Evolutionary conservation across 2,329 filamentous ascomycete genomes (phyloP), one percentile per base, ranked within the genome.

Genomic region (Fonsecaea monophora): DNA sequence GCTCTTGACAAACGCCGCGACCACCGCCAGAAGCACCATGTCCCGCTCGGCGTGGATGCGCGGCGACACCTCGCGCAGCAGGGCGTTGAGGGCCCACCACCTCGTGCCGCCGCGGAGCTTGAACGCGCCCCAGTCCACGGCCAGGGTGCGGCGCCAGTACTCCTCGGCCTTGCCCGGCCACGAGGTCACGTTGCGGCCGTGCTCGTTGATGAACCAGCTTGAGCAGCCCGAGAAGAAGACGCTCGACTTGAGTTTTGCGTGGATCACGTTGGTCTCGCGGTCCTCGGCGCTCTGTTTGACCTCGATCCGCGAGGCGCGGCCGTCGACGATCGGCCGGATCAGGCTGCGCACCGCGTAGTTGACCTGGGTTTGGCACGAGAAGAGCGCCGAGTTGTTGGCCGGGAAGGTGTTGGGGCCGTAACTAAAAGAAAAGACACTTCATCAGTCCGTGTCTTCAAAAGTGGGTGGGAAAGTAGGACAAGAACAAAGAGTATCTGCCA

Each of bases 331-430:
- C 1, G 54, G 54, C n/a, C 5, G 37, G 13, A 57, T 38, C 32
- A 57, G 18, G 18, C 32, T 57, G n/a, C 35, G 54, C 12, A 57
- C 25, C 9, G 54, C 54, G 38, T 57, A 57, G 18, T 38, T 57
- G 32, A 57, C 54, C n/a, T 57, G 54, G 4, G 54, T 57, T 15
- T 57, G 32, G n/a, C 54, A 57, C 6, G 54, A 34, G 32, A 57
- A 57, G 6, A 57, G 32, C 8, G 54, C 54, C 9, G 54, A 57
- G 18, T 57, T 57, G 32, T 57, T 57, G 7, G 54, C 54, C 10
- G 54, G 54, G 54, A 79, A 80, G 0, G 86, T 84, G 71, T 90
- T 90, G 12, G 67, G 67, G 0, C 87, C 87, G 37, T 87, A 82
- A 13, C 35, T 37, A 37, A 37, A 10, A 37, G 6, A 7, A 37